These are phyloP conservation scores for Arabidopsis hybrid DNA, from an alignment of 441 rosid species.

Conservation along the genomic window DNA sequence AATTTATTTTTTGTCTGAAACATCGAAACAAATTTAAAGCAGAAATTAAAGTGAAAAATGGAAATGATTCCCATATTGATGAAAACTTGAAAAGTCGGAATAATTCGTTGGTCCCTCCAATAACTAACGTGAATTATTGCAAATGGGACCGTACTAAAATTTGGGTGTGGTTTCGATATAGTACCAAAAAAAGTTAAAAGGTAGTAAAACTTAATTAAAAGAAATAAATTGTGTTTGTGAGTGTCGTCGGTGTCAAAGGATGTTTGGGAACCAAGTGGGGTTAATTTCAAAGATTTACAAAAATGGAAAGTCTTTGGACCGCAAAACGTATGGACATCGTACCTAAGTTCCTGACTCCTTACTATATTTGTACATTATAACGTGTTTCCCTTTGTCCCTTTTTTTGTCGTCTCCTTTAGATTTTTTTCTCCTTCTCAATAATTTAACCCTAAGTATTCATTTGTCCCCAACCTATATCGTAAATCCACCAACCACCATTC, in stretches of 20 bases:
- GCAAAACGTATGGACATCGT: conserved; percentile 50
- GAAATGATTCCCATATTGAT: conserved; percentile 42
- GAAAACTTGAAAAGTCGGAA: conserved; percentile 45
- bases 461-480: conserved; percentile 12
- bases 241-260: conserved; percentile 44
- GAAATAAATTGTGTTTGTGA: conserved; percentile 23
- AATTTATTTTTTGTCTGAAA: conserved; percentile 35
- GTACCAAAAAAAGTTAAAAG: conserved; percentile 12
- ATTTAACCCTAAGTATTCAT: conserved; percentile 20
- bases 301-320: conserved; percentile 49
- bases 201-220: conserved; percentile 13
- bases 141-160: conserved; percentile 44
- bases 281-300: conserved; percentile 44
- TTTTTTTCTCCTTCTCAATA: conserved; percentile 24
- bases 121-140: conserved; percentile 45
- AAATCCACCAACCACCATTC: conserved; percentile 4
- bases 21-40: conserved; percentile 45
- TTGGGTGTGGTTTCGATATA: conserved; percentile 35
- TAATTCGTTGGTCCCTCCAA: conserved; percentile 47
- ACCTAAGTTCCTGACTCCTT: conserved; percentile 48
- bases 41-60: conserved; percentile 27
- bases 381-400: conserved; percentile 44
- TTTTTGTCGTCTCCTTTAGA: conserved; percentile 37
- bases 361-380: conserved; percentile 40
- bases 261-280: conserved; percentile 50